Base-by-base conservation (phyloP, 1,284 basidiomycete species). In the Microstroma glucosiphilum region DNA sequence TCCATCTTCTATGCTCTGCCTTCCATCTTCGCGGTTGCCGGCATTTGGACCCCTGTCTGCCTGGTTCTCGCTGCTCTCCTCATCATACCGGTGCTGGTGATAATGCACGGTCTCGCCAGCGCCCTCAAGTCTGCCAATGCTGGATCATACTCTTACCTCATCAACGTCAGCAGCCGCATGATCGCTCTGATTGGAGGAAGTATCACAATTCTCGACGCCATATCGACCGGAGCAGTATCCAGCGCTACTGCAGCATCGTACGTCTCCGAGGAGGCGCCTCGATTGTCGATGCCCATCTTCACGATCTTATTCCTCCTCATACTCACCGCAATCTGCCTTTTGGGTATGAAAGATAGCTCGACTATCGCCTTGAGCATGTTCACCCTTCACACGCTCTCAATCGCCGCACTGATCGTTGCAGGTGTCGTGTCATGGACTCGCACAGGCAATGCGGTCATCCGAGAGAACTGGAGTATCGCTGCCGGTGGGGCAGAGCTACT, bases 1-100 rank as follows among this genome's bases (percentile, higher is more conserved):
- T 66, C 64, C 13, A 65, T 70, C 49, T 73, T 73, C 57, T 73
- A 73, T 53, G 64, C 70, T n/a, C 64, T 73, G 6, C 71, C 71
- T 8, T 68, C 71, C 1, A 69, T 73, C 6, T 60, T 69, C 4
- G 69, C 63, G 7, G 69, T 70, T 23, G 37, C 43, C 12, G 43
- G 56, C 56, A 37, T 57, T 17, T 57, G 12, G 42, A 51, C 69
- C 1, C 72, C 72, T 43, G 68, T 73, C 51, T 69, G 66, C 21
- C 65, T 73, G 57, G 59, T 72, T 48, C 56, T 73, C 25, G 70
- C 72, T 8, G 66, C 65, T 40, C 62, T 70, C 3, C 58, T 73
- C 30, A 65, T 73, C 37, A 66, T 64, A 17, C 72, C 72, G 46
- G 70, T 72, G 55, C 62, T 71, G 19, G 65, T 69, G 41, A 61